These are phyloP conservation scores for Babesia caballi DNA, from an alignment of 169 alveolate species.

Conservation along the genomic window DNA sequence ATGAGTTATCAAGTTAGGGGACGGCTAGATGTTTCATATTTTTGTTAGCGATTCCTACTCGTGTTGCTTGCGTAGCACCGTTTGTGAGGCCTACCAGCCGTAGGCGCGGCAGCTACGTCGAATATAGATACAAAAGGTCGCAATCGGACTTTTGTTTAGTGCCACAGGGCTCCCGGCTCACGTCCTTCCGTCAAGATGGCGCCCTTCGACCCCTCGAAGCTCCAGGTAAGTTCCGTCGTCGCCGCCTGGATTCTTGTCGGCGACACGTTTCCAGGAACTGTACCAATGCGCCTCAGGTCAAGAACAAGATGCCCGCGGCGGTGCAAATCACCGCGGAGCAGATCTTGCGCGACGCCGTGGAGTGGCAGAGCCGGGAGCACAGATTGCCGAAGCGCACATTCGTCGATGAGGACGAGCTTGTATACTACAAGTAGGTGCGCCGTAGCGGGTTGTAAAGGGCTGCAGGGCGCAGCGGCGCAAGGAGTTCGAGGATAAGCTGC, in stretches of 20 bases:
- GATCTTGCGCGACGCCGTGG: constrained; percentile 94
- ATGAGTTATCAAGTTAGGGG: too few species aligned
- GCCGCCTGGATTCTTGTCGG: background rate
- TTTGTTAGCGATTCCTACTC: too few species aligned
- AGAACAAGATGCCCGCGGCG: constrained; percentile 95
- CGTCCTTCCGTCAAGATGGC: constrained; percentile 29
- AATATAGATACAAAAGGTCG: too few species aligned
- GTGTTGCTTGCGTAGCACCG: too few species aligned
- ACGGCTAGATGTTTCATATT: too few species aligned
- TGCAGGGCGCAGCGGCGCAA: constrained; percentile 87
- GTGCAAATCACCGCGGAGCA: constrained; percentile 98
- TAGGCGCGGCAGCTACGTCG: too few species aligned
- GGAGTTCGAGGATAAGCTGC: constrained; percentile 94
- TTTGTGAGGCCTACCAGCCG: too few species aligned
- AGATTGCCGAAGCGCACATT: constrained; percentile 76
- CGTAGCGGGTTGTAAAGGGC: background rate
- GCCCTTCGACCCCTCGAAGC: constrained; percentile 64
- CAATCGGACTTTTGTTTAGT: too few species aligned
- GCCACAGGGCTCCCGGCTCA: too few species aligned
- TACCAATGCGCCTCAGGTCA: constrained; percentile 71
- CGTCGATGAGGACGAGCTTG: constrained; percentile 93
- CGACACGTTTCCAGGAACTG: background rate
- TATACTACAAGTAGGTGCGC: constrained; percentile 83
- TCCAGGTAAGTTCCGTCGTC: constrained; percentile 43
- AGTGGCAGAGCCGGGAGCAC: constrained; percentile 85